phyloP scores from a whole-genome alignment of 2,329 filamentous ascomycete genomes.

The Verticillium dahliae region DNA sequence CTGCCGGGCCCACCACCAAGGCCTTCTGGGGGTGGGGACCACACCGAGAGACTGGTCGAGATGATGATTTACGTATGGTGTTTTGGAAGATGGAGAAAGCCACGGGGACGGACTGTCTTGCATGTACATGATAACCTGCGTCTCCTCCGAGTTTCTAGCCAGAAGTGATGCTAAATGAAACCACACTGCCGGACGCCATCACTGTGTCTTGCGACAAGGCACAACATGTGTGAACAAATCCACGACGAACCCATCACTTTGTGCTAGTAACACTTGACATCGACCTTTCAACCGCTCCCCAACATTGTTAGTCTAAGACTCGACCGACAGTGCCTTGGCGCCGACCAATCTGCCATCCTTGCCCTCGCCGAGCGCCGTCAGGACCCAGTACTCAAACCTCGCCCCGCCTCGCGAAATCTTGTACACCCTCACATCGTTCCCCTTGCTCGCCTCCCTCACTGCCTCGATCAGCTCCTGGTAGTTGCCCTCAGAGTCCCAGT shows the following conservation, averaged over 20 bases:
- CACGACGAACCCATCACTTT: too few species aligned
- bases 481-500: slow-evolving; percentile 67
- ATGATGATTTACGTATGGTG: too few species aligned
- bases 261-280: neutral
- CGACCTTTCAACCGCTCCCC: neutral
- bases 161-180: too few species aligned
- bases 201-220: too few species aligned
- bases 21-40: neutral
- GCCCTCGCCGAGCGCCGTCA: slow-evolving; percentile 53
- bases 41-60: too few species aligned
- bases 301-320: slow-evolving; percentile 42
- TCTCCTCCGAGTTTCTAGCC: too few species aligned
- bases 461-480: slow-evolving; percentile 66
- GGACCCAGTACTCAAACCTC: slow-evolving; percentile 72
- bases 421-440: slow-evolving; percentile 70
- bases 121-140: too few species aligned
- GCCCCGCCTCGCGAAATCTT: slow-evolving; percentile 56
- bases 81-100: too few species aligned
- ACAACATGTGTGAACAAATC: too few species aligned
- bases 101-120: too few species aligned
- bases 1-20: neutral
- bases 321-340: slow-evolving; percentile 69
- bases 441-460: slow-evolving; percentile 55
- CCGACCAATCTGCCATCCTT: slow-evolving; percentile 63
- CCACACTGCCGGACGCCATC: too few species aligned